phyloP scores from a whole-genome alignment of 2,329 filamentous ascomycete genomes.

The Septoria petroselini region DNA sequence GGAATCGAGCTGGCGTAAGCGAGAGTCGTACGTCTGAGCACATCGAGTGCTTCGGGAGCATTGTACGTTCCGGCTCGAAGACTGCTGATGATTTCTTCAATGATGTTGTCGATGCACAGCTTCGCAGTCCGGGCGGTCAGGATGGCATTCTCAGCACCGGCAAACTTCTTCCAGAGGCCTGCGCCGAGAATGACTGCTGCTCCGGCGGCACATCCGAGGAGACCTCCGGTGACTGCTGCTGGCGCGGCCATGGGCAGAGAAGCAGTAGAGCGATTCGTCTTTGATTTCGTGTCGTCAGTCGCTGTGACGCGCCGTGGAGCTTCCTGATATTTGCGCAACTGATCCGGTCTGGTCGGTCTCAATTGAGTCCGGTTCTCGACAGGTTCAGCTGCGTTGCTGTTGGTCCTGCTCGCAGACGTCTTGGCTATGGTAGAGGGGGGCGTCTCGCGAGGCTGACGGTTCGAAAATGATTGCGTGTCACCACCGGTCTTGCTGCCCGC shows the following conservation, averaged over 20 bases:
- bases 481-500: no score
- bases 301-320: no score
- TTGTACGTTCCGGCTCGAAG: constrained; percentile 33
- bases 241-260: constrained; percentile 25
- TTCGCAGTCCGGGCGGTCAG: constrained; percentile 29
- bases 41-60: constrained; percentile 33
- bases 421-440: background rate
- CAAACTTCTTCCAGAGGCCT: constrained; percentile 30
- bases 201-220: constrained; percentile 32
- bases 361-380: no score
- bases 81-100: constrained; percentile 31
- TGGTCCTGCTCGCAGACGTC: background rate
- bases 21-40: constrained; percentile 32
- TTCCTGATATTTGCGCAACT: no score
- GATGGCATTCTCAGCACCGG: constrained; percentile 29
- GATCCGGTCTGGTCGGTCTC: no score
- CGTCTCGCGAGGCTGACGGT: background rate
- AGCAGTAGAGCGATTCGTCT: background rate
- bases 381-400: background rate
- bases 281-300: background rate
- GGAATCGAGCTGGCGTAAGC: constrained; percentile 32
- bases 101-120: constrained; percentile 31
- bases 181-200: constrained; percentile 31
- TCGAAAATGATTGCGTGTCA: background rate
- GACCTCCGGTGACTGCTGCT: constrained; percentile 31